phyloP scores from a whole-genome alignment of 495 filamentous ascomycete species.

The Pyronema domesticum region DNA sequence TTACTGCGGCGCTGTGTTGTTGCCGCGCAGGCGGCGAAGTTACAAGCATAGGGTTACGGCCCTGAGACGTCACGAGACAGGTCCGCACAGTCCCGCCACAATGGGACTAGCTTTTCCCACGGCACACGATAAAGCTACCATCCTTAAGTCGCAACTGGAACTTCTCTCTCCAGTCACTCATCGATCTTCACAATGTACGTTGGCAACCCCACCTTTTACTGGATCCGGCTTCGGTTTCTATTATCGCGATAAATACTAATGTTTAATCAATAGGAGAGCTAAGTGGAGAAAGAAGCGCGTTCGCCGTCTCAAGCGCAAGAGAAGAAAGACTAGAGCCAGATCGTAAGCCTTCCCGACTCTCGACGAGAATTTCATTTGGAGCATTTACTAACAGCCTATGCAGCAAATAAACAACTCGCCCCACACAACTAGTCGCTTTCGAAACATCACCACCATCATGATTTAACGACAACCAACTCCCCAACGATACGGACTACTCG shows the following conservation, averaged over 20 bases:
- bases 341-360: slow-evolving; percentile 5
- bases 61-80: neutral
- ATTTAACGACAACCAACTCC: neutral
- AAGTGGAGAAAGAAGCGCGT: slow-evolving; percentile 26
- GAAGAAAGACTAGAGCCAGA: slow-evolving; percentile 26
- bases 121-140: neutral
- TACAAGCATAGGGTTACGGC: neutral
- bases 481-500: too few species aligned
- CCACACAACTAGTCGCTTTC: neutral
- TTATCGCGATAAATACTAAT: too few species aligned
- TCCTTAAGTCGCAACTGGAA: neutral
- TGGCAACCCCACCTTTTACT: neutral
- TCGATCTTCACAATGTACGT: neutral
- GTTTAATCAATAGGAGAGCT: slow-evolving; percentile 14
- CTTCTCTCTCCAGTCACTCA: neutral
- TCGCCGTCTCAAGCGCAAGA: slow-evolving; percentile 25
- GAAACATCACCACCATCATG: slow-evolving; percentile 1
- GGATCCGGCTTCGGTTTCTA: neutral
- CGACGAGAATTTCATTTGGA: neutral
- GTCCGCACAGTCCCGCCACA: neutral
- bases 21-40: neutral
- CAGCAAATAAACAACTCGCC: slow-evolving; percentile 24
- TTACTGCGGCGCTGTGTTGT: too few species aligned
- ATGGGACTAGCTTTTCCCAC: neutral
- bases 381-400: slow-evolving; percentile 2